Evolutionary conservation across 73 alveolate species (phyloP).

Genomic region (Urostyla sp.): DNA sequence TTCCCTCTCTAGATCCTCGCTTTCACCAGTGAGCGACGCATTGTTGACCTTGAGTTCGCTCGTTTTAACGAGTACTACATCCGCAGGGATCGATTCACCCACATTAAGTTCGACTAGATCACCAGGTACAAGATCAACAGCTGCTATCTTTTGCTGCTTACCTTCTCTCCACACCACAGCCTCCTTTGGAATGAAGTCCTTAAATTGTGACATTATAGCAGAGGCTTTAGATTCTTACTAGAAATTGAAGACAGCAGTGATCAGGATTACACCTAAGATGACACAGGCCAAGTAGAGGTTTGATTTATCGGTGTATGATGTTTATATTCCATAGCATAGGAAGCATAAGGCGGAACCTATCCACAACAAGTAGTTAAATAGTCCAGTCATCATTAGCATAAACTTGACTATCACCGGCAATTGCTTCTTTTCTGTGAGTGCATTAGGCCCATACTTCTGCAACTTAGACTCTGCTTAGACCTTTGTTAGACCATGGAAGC

Average conservation of each 20-base stretch:
- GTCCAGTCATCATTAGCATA: conserved; percentile 80
- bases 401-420: conserved; percentile 79
- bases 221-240: conserved; percentile 55
- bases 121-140: conserved; percentile 85
- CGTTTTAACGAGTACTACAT: conserved; percentile 84
- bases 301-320: conserved; percentile 71
- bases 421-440: conserved; percentile 80
- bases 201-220: conserved; percentile 89
- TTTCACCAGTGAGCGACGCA: background rate
- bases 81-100: conserved; percentile 99
- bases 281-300: conserved; percentile 86
- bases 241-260: conserved; percentile 82
- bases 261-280: conserved; percentile 68
- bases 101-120: conserved; percentile 93
- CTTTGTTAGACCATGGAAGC: conserved; percentile 74
- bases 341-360: conserved; percentile 82
- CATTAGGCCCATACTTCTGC: conserved; percentile 73
- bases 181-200: conserved; percentile 54
- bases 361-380: conserved; percentile 83
- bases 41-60: conserved; percentile 75
- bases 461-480: conserved; percentile 65
- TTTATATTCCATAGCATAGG: conserved; percentile 73
- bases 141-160: background rate
- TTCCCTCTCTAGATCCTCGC: conserved; percentile 54
- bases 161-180: background rate